Base-by-base conservation (phyloP, 306 rosid genomes). In the Trifolium subterraneum region DNA sequence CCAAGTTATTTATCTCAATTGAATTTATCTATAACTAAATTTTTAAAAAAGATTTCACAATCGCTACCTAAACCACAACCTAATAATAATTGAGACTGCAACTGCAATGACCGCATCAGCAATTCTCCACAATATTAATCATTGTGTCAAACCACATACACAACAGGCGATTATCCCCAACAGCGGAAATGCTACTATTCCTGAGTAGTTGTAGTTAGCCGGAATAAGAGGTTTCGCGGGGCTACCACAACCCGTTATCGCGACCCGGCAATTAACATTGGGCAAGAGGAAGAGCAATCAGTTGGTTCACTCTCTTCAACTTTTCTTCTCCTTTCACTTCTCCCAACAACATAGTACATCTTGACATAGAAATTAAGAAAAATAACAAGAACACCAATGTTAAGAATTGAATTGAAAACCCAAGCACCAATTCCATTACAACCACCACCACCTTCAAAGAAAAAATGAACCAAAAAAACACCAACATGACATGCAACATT, bases 381-480 rank as follows among this genome's bases (percentile, higher is more conserved):
- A 0, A 88, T 80, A 41, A 86, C 5, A 29, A 92, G 72, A 47
- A 92, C 71, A 0, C 78, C 90, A 1, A 66, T 72, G 22, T 92
- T 92, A 0, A 88, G 89, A 1, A 90, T 81, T 2, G 92, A 86
- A 51, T 93, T 93, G 81, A 93, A 88, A 15, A 74, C 25, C 93
- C 98, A 90, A 3, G 97, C 92, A 4, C 90, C 96, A 4, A 93
- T 91, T 10, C 98, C 97, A 36, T 89, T 89, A 51, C 98, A 93
- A 10, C 95, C 93, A 0, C 97, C 97, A 54, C 96, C 93, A 0
- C 93, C 96, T 50, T 72, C 64, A 78, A 85, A 64, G 15, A 86
- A 84, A 55, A 87, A 83, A 20, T 93, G 97, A 10, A 90, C 74
- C 73, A 86, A 2, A 35, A 93, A 72, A 0, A 91, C 96, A 1